Percentiles rank a stretch among this genome's conserved stretches.
These are phyloP conservation scores for Saccharomycopsis capsularis DNA, from an alignment of 805 yeast genomes.

Conservation along the genomic window DNA sequence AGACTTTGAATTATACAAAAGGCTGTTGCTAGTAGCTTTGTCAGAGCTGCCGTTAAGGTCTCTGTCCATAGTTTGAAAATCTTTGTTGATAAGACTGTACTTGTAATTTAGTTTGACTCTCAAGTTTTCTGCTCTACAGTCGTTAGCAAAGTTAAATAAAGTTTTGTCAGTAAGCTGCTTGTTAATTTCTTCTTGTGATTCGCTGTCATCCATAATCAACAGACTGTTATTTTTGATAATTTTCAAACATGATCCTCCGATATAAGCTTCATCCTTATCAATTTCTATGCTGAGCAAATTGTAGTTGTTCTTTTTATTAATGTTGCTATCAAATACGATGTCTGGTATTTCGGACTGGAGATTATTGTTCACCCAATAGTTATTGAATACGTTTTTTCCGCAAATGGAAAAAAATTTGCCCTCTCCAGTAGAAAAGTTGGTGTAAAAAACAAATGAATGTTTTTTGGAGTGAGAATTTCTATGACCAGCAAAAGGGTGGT, in stretches of 20 bases:
- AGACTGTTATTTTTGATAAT: constrained; percentile 24
- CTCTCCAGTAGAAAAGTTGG: constrained; percentile 36
- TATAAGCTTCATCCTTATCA: constrained; percentile 27
- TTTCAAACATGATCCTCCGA: constrained; percentile 33
- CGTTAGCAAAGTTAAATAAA: constrained; percentile 29
- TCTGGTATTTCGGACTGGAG: constrained; percentile 33
- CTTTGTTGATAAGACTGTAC: constrained; percentile 25
- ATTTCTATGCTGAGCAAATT: constrained; percentile 20
- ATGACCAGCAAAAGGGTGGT: constrained; percentile 21
- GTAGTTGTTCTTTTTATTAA: constrained; percentile 19
- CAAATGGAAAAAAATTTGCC: constrained; percentile 29
- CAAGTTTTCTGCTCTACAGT: constrained; percentile 22
- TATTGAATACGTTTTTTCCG: constrained; percentile 28
- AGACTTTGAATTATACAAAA: background rate
- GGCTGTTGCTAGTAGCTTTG: background rate
- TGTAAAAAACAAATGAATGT: constrained; percentile 29
- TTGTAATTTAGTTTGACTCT: constrained; percentile 26
- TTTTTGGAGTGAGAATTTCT: constrained; percentile 2
- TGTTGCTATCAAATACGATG: constrained; percentile 6
- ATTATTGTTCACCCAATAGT: constrained; percentile 34
- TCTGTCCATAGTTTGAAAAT: constrained; percentile 6
- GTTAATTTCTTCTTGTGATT: constrained; percentile 18
- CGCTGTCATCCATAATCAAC: constrained; percentile 20
- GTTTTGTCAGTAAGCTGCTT: constrained; percentile 22
- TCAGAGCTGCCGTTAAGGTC: background rate